Evolutionary conservation across 1,139 yeast species (phyloP).

Genomic region (Lodderomyces oxycetoniae): DNA sequence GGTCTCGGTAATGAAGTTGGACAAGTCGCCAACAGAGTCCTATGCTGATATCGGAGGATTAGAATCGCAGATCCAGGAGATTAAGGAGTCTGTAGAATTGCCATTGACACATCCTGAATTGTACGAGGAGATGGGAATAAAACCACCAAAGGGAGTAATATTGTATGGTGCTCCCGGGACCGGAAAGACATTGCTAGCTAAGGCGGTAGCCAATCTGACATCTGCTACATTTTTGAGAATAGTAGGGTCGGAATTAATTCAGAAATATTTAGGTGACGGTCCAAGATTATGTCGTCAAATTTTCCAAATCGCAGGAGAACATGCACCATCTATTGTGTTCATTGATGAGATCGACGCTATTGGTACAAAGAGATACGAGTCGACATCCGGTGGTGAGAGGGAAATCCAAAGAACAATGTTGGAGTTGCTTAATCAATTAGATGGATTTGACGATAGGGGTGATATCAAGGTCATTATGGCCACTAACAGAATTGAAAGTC

Average conservation of each 20-base stretch:
- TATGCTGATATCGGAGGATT: conserved; percentile 98
- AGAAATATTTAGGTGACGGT: conserved; percentile 96
- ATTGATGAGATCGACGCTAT: conserved; percentile 99
- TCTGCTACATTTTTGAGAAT: conserved; percentile 94
- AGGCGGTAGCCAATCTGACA: conserved; percentile 98
- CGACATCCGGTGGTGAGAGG: conserved; percentile 95
- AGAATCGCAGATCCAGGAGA: conserved; percentile 94
- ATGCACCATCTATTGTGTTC: conserved; percentile 96
- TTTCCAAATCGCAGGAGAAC: conserved; percentile 94
- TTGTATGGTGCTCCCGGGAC: conserved; percentile 99
- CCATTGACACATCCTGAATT: conserved; percentile 97
- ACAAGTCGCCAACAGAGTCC: conserved; percentile 94
- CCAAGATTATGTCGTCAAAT: conserved; percentile 93
- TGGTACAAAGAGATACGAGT: conserved; percentile 95
- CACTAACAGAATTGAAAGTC: conserved; percentile 88
- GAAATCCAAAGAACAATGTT: conserved; percentile 98
- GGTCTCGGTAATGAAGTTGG: conserved; percentile 96
- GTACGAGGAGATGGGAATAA: conserved; percentile 98
- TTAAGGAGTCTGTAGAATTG: conserved; percentile 94
- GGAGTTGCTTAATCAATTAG: conserved; percentile 92
- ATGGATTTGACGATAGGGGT: conserved; percentile 97
- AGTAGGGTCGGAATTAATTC: conserved; percentile 95
- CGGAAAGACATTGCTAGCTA: conserved; percentile 93
- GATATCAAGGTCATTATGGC: conserved; percentile 99
- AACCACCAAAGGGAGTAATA: conserved; percentile 98